Evolutionary conservation across 257 asterid genomes (phyloP), one percentile per base, ranked within the genome.

Genomic region (Nicotiana undulata): DNA sequence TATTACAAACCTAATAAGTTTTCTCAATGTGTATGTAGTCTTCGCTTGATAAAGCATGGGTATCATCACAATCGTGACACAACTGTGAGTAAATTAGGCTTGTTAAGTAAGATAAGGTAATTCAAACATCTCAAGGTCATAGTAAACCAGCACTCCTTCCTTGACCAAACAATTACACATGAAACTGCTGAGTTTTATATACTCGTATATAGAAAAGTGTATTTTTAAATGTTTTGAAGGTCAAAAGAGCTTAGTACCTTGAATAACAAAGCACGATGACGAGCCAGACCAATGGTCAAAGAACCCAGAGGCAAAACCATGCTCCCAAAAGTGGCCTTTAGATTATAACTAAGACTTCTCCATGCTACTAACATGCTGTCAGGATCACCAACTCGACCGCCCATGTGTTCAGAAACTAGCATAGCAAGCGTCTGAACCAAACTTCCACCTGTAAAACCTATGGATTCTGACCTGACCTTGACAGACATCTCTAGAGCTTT

Each of bases 281-380:
- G 99, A 85, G 99, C 94, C 90, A 95, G 72, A 55, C 99, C 99
- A 80, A 88, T 74, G 10, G 92, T 89, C 85, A 95, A 89, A 78
- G 98, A 93, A 83, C 97, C 98, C 79, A 95, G 92, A 82, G 99
- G 98, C 81, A 93, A 87, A 87, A 95, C 98, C 96, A 93, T 92
- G 91, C 97, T 92, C 84, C 98, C 93, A 44, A 86, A 90, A 80
- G 81, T 85, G 82, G 88, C 89, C 88, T 89, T 93, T 84, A 92
- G 84, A 67, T 76, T 83, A 76, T 63, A 81, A 85, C 93, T 86
- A 77, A 90, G 91, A 84, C 82, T 88, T 88, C 92, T 95, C 98
- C 98, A 95, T 65, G 97, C 91, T 34, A 89, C 82, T 86, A 86
- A 86, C 90, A 95, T 89, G 83, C 88, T 84, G 75, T 92, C 97